Evolutionary conservation across 179 eudicot species (phyloP).

Genomic region (Beta macrorhiza): DNA sequence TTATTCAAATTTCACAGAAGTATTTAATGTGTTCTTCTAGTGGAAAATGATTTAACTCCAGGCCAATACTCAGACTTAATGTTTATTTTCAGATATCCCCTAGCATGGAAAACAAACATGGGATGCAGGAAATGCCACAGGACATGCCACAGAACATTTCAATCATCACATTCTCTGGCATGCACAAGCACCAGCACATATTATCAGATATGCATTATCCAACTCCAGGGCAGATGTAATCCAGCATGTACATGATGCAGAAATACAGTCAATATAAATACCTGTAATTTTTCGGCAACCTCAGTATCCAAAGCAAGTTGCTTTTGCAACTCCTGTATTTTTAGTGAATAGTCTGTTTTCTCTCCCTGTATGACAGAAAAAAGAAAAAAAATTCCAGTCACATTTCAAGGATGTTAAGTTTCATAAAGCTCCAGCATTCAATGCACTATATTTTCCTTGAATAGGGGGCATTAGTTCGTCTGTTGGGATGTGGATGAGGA

Average conservation of each 20-base stretch:
- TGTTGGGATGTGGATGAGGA: not conserved
- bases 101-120: not conserved
- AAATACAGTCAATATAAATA: conserved; percentile 17
- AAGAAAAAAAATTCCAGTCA: not conserved
- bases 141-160: not conserved
- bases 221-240: conserved; percentile 3
- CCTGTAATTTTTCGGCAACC: conserved; percentile 95
- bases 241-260: not conserved
- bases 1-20: not conserved
- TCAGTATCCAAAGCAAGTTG: conserved; percentile 86
- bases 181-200: not conserved
- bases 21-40: not conserved
- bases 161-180: not conserved
- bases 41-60: not conserved
- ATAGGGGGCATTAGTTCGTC: not conserved
- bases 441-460: not conserved
- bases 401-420: conserved; percentile 1
- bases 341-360: conserved; percentile 79
- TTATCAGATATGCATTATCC: not conserved
- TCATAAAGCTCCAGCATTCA: not conserved
- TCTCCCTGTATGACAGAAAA: conserved; percentile 54
- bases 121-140: not conserved
- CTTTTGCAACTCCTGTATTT: conserved; percentile 93
- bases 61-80: not conserved
- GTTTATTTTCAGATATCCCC: not conserved